Evolutionary conservation across 2,329 filamentous ascomycete species (phyloP).

Genomic region (Cercospora sojina): DNA sequence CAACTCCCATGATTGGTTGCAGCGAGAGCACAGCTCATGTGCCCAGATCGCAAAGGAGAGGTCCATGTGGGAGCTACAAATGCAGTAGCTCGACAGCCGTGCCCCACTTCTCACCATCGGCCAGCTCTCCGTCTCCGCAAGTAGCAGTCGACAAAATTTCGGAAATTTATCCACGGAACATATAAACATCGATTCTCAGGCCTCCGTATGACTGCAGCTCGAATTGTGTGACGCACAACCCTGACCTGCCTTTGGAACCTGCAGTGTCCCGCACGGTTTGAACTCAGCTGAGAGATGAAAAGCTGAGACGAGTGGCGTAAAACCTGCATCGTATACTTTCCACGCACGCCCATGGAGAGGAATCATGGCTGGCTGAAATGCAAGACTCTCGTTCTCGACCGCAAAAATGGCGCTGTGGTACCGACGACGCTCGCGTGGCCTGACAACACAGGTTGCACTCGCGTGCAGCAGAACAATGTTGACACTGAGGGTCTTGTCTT

Average conservation of each 20-base stretch:
- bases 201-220: neutral
- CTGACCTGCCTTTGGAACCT: neutral
- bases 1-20: neutral
- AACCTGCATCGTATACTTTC: neutral
- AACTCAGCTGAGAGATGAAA: neutral
- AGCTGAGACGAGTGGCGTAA: neutral
- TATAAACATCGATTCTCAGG: neutral
- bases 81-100: neutral
- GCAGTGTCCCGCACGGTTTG: neutral
- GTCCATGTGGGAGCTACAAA: neutral
- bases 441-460: neutral
- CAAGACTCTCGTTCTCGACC: neutral
- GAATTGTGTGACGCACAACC: neutral
- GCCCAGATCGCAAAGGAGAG: neutral
- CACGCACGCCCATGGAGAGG: neutral
- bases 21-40: neutral
- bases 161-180: neutral
- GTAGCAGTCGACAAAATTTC: neutral
- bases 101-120: neutral
- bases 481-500: neutral
- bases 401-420: neutral
- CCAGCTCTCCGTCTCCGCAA: neutral
- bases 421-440: neutral
- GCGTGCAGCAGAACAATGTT: neutral
- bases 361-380: neutral